Conservation (phyloP, 108 stramenopile genomes). For the Conticribra guillardii region DNA sequence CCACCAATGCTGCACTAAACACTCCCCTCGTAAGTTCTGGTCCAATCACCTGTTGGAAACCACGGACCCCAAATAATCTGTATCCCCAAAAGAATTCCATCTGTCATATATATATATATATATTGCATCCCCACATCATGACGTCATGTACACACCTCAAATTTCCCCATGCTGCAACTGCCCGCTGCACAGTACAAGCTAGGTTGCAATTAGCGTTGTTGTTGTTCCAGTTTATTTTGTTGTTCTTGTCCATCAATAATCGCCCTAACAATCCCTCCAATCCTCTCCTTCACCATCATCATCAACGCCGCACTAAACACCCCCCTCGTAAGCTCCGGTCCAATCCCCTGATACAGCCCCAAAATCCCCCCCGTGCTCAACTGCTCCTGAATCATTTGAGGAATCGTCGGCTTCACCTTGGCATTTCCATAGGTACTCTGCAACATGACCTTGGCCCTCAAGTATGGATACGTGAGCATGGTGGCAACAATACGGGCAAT, state of each 20-base stretch:
- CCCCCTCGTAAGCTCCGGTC: conserved; percentile 88
- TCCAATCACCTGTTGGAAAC: conserved; percentile 80
- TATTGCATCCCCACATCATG: too few relatives aligned
- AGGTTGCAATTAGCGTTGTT: background rate
- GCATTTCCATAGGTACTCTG: conserved; percentile 59
- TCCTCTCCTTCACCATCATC: conserved; percentile 90
- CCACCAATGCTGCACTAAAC: conserved; percentile 88
- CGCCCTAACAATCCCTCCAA: conserved; percentile 56
- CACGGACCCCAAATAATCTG: conserved; percentile 55
- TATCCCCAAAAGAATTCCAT: too few relatives aligned
- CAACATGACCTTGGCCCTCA: conserved; percentile 88
- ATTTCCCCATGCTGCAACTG: background rate
- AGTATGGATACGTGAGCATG: conserved; percentile 83
- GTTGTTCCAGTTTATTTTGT: background rate
- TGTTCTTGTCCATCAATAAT: conserved; percentile 32
- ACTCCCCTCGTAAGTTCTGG: conserved; percentile 91
- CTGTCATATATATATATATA: too few relatives aligned
- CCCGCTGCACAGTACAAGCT: too few relatives aligned
- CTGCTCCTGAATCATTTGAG: conserved; percentile 61
- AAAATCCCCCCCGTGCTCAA: conserved; percentile 48
- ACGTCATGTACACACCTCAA: too few relatives aligned
- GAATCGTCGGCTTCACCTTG: conserved; percentile 58
- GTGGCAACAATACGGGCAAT: conserved; percentile 87
- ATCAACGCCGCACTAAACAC: conserved; percentile 90
- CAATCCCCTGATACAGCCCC: conserved; percentile 80